Base-by-base conservation (phyloP, 345 rosid genomes). In the Arabidopsis arenosa region DNA sequence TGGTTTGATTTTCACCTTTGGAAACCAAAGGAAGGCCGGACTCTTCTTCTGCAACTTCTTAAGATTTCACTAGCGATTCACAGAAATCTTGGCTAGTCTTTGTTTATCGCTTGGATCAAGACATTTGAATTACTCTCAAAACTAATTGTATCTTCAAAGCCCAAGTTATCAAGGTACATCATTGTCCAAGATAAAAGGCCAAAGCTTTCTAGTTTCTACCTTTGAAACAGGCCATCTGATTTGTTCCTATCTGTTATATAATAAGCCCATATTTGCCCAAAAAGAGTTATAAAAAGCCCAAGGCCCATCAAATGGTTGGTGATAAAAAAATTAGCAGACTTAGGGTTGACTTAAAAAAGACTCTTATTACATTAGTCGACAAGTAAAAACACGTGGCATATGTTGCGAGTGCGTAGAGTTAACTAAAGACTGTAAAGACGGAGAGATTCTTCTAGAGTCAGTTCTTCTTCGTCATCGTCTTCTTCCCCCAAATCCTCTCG, bases 321-420 rank as follows among this genome's bases (percentile, higher is more conserved):
- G n/a, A 43, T 13, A 43, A 43, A 12, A 36, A 36, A 2, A 36
- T 36, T 36, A 36, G 43, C 43, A 45, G 51, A 45, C 8, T 6
- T 45, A n/a, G 51, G 51, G 18, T 45, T 45, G 51, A 45, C 51
- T 44, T n/a, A 45, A 6, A 44, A n/a, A n/a, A n/a, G 21, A 49
- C 30, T 36, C 10, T 28, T 28, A 28, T 28, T 0, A n/a, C 2
- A 56, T 7, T 11, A 63, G n/a, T 39, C 7, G 7, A 17, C 0
- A 14, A 63, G 21, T 54, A 41, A 9, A 49, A 37, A 67, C 55
- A 75, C 79, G 79, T 75, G 79, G 79, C 79, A 52, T 12, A 52
- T 12, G 3, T 1, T 48, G 36, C 0, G 73, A 58, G 26, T 5
- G 32, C 30, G 64, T 17, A 55, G 58, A 44, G 48, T 18, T 18